These are phyloP conservation scores for Ulmus americana DNA, from an alignment of 331 rosid species.

Conservation along the genomic window DNA sequence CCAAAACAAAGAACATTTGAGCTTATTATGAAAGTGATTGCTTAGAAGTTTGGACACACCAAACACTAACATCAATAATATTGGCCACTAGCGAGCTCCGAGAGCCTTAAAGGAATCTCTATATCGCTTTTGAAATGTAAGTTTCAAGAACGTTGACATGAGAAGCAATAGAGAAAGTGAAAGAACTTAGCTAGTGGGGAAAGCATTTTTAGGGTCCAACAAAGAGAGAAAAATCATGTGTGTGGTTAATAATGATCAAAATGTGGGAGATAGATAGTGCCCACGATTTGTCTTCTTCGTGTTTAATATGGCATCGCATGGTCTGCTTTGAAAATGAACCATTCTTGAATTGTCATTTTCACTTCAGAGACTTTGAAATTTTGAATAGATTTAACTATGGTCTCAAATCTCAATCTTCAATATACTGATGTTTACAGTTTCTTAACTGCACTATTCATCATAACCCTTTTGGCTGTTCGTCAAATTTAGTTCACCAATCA, in stretches of 20 bases:
- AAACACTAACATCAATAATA: not conserved
- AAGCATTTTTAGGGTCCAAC: not conserved
- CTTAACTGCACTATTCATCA: not conserved
- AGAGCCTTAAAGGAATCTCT: slow-evolving; percentile 17
- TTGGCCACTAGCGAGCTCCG: slow-evolving; percentile 6
- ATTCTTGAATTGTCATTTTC: slow-evolving; percentile 18
- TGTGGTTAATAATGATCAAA: slow-evolving; percentile 7
- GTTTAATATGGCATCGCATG: slow-evolving; percentile 11
- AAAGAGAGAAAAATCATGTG: slow-evolving; percentile 4
- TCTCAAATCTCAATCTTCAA: not conserved
- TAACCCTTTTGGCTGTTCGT: not conserved
- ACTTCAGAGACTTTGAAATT: not conserved
- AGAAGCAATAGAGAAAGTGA: not conserved
- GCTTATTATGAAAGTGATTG: slow-evolving; percentile 11
- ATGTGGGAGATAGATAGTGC: not conserved
- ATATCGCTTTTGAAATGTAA: slow-evolving; percentile 8
- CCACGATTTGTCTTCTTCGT: not conserved
- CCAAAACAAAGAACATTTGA: not conserved
- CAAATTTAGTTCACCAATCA: not conserved
- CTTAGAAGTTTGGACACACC: slow-evolving; percentile 15
- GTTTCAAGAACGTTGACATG: slow-evolving; percentile 28
- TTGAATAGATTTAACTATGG: not conserved
- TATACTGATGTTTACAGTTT: not conserved
- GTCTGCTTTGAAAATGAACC: slow-evolving; percentile 8
- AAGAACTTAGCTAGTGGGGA: slow-evolving; percentile 2